A percentile compares a stretch with the other conserved stretches of the same genome.
These are phyloP conservation scores for Arabidopsis arenosa DNA, from an alignment of 345 rosid genomes.

Conservation along the genomic window DNA sequence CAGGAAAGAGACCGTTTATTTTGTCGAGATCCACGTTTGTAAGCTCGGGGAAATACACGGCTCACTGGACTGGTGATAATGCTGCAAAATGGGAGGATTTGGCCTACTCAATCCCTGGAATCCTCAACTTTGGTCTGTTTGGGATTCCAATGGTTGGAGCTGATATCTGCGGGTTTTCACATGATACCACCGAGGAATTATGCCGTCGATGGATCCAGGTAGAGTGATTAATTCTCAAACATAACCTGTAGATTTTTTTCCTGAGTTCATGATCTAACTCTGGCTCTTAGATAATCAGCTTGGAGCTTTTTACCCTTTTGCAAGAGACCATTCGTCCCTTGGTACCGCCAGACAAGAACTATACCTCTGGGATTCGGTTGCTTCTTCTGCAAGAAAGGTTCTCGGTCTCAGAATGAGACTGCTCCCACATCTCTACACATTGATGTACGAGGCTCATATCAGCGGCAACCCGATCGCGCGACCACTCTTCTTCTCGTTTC, in stretches of 20 bases:
- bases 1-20: constrained; percentile 68
- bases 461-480: constrained; percentile 74
- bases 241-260: background rate
- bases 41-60: constrained; percentile 75
- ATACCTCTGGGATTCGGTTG: constrained; percentile 79
- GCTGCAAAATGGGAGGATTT: constrained; percentile 72
- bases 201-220: constrained; percentile 86
- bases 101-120: constrained; percentile 63
- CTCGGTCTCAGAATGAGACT: constrained; percentile 69
- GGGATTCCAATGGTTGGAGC: constrained; percentile 91
- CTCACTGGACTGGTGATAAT: constrained; percentile 87
- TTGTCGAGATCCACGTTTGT: constrained; percentile 76
- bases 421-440: constrained; percentile 73
- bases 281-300: constrained; percentile 49
- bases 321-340: constrained; percentile 68
- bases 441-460: constrained; percentile 65
- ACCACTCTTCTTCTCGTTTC: constrained; percentile 78
- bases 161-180: constrained; percentile 71
- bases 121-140: constrained; percentile 70
- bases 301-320: constrained; percentile 83
- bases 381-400: constrained; percentile 66
- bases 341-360: constrained; percentile 60
- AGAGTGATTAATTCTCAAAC: constrained; percentile 19
- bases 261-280: constrained; percentile 32
- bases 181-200: constrained; percentile 68